phyloP scores from a whole-genome alignment of 208 protist genomes.

The Crithidia thermophila region DNA sequence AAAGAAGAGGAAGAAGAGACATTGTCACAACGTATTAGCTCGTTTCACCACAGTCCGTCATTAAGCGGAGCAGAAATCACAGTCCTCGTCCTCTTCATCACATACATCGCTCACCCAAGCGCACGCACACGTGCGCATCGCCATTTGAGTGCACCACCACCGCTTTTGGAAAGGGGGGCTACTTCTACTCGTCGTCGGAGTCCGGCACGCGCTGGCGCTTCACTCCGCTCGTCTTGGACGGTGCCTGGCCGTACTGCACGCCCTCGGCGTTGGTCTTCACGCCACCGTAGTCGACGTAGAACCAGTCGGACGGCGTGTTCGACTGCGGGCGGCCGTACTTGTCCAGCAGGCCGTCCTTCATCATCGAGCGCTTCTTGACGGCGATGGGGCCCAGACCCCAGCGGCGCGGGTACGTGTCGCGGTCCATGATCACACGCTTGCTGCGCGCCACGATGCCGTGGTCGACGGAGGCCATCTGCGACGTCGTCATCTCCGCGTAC shows the following conservation, averaged over 20 bases:
- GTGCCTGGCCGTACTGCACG: conserved; percentile 74
- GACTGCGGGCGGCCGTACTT: conserved; percentile 98
- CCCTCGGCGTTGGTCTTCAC: conserved; percentile 88
- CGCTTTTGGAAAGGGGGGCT: too few species aligned
- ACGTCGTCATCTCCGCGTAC: conserved; percentile 99
- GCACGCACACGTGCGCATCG: too few species aligned
- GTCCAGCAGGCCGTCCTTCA: conserved; percentile 97
- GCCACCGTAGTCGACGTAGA: conserved; percentile 94
- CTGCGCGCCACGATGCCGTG: conserved; percentile 98
- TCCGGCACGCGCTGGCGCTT: conserved; percentile 62
- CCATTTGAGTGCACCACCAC: too few species aligned
- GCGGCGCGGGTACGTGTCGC: conserved; percentile 98
- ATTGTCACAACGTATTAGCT: too few species aligned
- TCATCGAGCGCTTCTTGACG: conserved; percentile 97
- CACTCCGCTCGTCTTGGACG: conserved; percentile 38
- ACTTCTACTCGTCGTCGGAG: conserved; percentile 68
- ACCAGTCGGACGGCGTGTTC: conserved; percentile 97
- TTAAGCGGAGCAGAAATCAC: too few species aligned
- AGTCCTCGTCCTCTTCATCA: too few species aligned
- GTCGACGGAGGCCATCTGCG: conserved; percentile 96
- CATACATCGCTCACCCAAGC: too few species aligned
- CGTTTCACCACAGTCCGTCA: too few species aligned
- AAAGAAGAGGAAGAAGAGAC: too few species aligned
- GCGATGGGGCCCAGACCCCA: conserved; percentile 98
- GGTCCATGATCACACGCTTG: conserved; percentile 99